Percentiles rank a stretch among this genome's conserved stretches.
phyloP scores from a whole-genome alignment of 1,139 yeast genomes.

The Yueomyces sp. region DNA sequence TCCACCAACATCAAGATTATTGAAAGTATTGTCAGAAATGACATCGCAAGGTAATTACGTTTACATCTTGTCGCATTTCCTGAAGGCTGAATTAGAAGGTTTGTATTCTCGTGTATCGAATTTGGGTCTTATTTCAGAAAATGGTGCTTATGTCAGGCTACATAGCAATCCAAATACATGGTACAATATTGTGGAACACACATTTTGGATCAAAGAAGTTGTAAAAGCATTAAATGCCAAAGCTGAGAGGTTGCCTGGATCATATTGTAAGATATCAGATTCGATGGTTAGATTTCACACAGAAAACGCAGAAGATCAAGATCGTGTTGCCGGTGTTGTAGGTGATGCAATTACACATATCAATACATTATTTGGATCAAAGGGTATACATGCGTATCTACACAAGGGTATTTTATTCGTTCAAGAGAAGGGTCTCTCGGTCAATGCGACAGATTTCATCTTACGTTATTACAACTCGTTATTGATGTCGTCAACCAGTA shows the following conservation, averaged over 20 bases:
- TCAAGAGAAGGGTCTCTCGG: conserved; percentile 41
- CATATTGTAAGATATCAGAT: conserved; percentile 60
- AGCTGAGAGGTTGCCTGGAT: conserved; percentile 71
- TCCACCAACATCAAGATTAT: conserved; percentile 37
- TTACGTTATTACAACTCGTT: conserved; percentile 22
- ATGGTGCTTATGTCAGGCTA: conserved; percentile 61
- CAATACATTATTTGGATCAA: conserved; percentile 55
- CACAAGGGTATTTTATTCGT: conserved; percentile 59
- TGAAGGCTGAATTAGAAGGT: conserved; percentile 51
- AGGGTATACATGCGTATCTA: conserved; percentile 67
- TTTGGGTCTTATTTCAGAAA: conserved; percentile 79
- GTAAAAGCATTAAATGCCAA: conserved; percentile 52
- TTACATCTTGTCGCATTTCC: conserved; percentile 56
- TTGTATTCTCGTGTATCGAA: conserved; percentile 55
- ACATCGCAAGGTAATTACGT: conserved; percentile 44
- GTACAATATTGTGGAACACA: conserved; percentile 49
- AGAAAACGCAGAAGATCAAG: conserved; percentile 56
- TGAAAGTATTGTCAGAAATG: conserved; percentile 37
- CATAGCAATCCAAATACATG: conserved; percentile 32
- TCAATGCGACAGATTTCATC: conserved; percentile 39
- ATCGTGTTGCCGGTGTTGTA: conserved; percentile 52
- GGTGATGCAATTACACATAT: conserved; percentile 83
- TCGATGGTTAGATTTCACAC: conserved; percentile 66
- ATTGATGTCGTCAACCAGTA: conserved; percentile 1
- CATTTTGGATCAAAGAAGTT: conserved; percentile 46